Conservation (phyloP, 768 basidiomycete genomes). For the Suillus subalutaceus region DNA sequence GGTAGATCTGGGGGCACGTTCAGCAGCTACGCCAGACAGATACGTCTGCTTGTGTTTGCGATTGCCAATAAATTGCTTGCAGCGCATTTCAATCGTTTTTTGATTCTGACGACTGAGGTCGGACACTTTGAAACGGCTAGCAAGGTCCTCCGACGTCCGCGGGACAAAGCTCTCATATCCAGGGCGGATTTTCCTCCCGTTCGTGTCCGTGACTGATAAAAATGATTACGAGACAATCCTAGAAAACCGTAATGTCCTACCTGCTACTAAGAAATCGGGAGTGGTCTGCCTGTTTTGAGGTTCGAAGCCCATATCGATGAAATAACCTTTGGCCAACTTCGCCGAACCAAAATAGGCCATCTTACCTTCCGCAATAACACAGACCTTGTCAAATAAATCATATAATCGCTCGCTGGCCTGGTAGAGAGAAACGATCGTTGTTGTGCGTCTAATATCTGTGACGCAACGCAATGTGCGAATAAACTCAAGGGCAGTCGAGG, state of each 20-base stretch:
- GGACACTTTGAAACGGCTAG: constrained; percentile 13
- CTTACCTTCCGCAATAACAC: constrained; percentile 61
- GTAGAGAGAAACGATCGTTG: constrained; percentile 82
- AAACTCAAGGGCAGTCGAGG: constrained; percentile 75
- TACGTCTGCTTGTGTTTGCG: constrained; percentile 45
- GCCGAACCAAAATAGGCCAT: constrained; percentile 65
- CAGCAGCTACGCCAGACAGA: constrained; percentile 50
- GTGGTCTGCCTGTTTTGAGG: constrained; percentile 62
- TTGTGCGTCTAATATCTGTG: constrained; percentile 52
- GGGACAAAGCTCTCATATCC: constrained; percentile 26
- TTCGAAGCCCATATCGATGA: constrained; percentile 57
- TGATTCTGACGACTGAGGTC: constrained; percentile 37
- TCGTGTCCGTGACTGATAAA: constrained; percentile 56
- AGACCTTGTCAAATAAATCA: constrained; percentile 70
- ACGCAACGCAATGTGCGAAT: constrained; percentile 68
- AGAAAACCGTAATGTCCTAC: constrained; percentile 6
- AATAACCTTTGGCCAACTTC: constrained; percentile 55
- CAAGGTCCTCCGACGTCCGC: constrained; percentile 62
- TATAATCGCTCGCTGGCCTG: constrained; percentile 78
- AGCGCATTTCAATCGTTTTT: constrained; percentile 51
- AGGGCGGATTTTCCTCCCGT: constrained; percentile 53
- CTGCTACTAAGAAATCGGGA: constrained; percentile 58
- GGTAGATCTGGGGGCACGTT: constrained; percentile 49
- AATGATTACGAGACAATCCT: not conserved
- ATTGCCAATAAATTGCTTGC: constrained; percentile 47